A percentile compares a stretch with the other conserved stretches of the same genome.
phyloP scores from a whole-genome alignment of 2,329 filamentous ascomycete genomes.

The Diaporthe vexans region DNA sequence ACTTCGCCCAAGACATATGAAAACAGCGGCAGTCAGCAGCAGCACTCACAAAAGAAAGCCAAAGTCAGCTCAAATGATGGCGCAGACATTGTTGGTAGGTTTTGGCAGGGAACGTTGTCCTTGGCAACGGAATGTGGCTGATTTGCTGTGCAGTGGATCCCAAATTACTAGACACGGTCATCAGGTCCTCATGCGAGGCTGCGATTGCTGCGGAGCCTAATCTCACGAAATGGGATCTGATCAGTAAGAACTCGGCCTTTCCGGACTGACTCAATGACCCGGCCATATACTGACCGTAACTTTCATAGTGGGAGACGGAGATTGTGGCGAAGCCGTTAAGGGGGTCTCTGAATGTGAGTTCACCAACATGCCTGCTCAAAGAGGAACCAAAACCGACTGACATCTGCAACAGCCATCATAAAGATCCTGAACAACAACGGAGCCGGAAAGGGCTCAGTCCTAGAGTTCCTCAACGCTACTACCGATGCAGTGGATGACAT shows the following conservation, averaged over 20 bases:
- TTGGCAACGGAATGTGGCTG: background rate
- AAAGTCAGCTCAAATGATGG: slow-evolving; percentile 20
- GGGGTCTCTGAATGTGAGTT: slow-evolving; percentile 41
- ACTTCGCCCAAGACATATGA: background rate
- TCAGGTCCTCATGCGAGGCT: slow-evolving; percentile 46
- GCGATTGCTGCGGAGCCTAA: slow-evolving; percentile 52
- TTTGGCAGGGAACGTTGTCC: background rate
- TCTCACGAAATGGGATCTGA: slow-evolving; percentile 52
- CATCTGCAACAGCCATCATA: slow-evolving; percentile 5
- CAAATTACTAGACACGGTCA: background rate
- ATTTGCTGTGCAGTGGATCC: slow-evolving; percentile 21
- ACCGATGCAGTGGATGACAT: slow-evolving; percentile 52
- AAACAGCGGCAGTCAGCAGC: background rate
- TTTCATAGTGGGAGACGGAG: slow-evolving; percentile 49
- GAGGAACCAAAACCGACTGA: background rate
- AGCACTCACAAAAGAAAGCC: background rate
- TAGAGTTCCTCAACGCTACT: slow-evolving; percentile 47
- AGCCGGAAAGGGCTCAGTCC: slow-evolving; percentile 48
- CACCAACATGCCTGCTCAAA: background rate
- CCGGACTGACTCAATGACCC: background rate
- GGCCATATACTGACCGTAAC: background rate
- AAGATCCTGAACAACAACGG: slow-evolving; percentile 32
- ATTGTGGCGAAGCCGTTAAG: slow-evolving; percentile 51
- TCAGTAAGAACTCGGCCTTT: slow-evolving; percentile 37
- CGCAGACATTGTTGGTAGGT: slow-evolving; percentile 31